These are phyloP conservation scores for Cantharellus cinnabarinus DNA, from an alignment of 768 basidiomycete species.

Conservation along the genomic window DNA sequence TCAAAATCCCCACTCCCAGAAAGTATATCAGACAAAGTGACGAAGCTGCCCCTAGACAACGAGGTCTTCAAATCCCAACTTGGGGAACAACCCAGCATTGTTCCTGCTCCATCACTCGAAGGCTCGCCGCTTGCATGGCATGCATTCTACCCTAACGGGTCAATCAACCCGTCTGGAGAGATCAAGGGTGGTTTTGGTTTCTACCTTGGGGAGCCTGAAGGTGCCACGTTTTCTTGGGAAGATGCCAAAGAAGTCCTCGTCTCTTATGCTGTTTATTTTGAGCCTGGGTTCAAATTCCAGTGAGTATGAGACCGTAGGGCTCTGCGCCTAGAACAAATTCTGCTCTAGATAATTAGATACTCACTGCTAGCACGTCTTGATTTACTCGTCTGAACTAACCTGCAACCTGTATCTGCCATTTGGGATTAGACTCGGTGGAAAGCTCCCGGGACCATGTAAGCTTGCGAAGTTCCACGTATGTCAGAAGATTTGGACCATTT, in stretches of 20 bases:
- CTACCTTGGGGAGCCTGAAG: slow-evolving; percentile 1
- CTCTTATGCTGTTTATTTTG: slow-evolving; percentile 9
- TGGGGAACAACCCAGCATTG: slow-evolving; percentile 1
- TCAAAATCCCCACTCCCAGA: neutral
- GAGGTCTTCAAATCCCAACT: slow-evolving; percentile 2
- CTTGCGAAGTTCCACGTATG: neutral
- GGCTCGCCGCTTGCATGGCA: slow-evolving; percentile 1
- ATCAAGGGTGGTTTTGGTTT: slow-evolving; percentile 8
- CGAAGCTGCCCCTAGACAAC: neutral
- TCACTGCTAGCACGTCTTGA: neutral
- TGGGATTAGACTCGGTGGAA: neutral
- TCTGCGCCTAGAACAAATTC: no score
- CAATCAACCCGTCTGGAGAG: slow-evolving; percentile 5
- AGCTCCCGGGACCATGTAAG: neutral
- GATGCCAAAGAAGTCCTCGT: slow-evolving; percentile 4
- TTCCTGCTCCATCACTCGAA: neutral
- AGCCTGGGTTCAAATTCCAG: slow-evolving; percentile 9
- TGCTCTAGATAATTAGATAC: no score
- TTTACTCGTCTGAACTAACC: neutral
- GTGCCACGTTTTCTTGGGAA: slow-evolving; percentile 1
- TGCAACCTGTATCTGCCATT: neutral
- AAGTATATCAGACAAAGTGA: neutral
- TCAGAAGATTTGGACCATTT: neutral
- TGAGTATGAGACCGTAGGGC: neutral
- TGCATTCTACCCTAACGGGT: slow-evolving; percentile 8